Evolutionary conservation across 371 early-diverging fungal genomes (phyloP), one percentile per base, ranked within the genome.

Genomic region (Sporodiniella umbellata): DNA sequence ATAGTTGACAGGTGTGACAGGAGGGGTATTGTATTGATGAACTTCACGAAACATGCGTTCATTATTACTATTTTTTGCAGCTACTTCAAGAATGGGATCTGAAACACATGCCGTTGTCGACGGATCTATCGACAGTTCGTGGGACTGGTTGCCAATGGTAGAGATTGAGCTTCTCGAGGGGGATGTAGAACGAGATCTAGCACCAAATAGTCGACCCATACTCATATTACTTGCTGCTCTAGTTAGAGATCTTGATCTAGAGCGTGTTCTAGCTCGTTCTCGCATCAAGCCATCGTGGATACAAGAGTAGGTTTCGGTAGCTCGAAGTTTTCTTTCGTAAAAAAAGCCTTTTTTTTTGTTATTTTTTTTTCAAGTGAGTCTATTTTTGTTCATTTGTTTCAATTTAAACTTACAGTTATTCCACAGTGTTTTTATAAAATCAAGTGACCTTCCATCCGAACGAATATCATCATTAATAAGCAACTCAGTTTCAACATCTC

Each of bases 211-310:
- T 28, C 68, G 69, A 17, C 67, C 52, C 11, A 75, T 49, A 1
- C 68, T 69, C 48, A 68, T 63, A 19, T 66, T 66, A 40, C 71
- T 72, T 11, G 69, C 53, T 3, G 69, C 60, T 46, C 68, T 58
- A 19, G 75, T 65, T 0, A 73, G 38, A 1, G 77, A 72, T 33
- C 72, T 61, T 3, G 74, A 70, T 40, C 75, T 60, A 0, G 79
- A 79, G 1, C 67, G 61, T 6, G 69, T 59, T 26, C 68, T 67
- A 4, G 75, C 62, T 42, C 70, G 61, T 10, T 44, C 51, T 8
- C 66, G 60, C n/a, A 57, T 42, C 22, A 56, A 45, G n/a, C 35
- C 53, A 33, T 68, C 68, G 47, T 67, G 58, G 0, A 55, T 40
- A 15, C 51, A 24, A n/a, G 59, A 57, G 33, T 52, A 74, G 0